A percentile compares a stretch with the other conserved stretches of the same genome.
Conservation (phyloP, 2,329 filamentous ascomycete genomes). For the Pseudocercospora fuligena region DNA sequence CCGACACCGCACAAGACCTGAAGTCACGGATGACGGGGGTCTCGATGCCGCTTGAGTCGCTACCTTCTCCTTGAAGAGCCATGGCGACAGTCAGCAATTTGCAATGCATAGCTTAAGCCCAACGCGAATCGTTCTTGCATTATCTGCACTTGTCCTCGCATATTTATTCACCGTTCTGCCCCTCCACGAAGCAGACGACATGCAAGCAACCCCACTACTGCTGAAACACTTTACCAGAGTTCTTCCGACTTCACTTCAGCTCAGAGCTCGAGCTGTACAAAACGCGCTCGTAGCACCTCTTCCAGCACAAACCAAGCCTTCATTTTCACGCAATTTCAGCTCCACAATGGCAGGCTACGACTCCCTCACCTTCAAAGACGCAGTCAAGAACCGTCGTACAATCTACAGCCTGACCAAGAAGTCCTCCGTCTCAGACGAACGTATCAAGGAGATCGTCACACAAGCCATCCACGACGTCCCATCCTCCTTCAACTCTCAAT, state of each 20-base stretch:
- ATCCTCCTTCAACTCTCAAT: constrained; percentile 87
- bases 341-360: constrained; percentile 36
- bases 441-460: constrained; percentile 68
- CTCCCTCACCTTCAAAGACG: constrained; percentile 60
- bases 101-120: not conserved
- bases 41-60: not conserved
- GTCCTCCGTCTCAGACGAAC: constrained; percentile 71
- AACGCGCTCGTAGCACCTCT: not conserved
- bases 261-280: not conserved
- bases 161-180: constrained; percentile 8
- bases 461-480: constrained; percentile 70
- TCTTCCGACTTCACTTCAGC: not conserved
- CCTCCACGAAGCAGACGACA: constrained; percentile 7
- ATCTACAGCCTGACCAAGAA: constrained; percentile 55
- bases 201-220: constrained; percentile 19
- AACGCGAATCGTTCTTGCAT: not conserved
- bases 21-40: not conserved
- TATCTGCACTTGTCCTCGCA: constrained; percentile 9
- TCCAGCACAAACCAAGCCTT: not conserved
- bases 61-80: not conserved
- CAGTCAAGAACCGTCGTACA: constrained; percentile 70
- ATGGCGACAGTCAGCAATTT: constrained; percentile 3
- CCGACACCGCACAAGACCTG: not conserved
- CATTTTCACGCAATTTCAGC: not conserved
- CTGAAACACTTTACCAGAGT: not conserved